Conservation (phyloP, 805 yeast genomes). For the Jamesozyma spencerorum region DNA sequence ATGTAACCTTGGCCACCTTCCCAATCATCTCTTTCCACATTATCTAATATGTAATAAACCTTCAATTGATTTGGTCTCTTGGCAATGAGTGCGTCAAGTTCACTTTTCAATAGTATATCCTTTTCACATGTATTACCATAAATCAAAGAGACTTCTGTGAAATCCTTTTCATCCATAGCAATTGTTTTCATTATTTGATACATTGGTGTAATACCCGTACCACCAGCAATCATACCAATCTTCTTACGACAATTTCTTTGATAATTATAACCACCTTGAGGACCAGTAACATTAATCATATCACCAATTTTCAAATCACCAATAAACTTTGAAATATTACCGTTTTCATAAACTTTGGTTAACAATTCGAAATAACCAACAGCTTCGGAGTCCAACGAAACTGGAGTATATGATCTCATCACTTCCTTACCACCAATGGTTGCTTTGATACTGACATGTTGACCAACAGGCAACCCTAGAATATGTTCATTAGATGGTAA, state of each 20-base stretch:
- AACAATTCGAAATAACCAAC: slow-evolving; percentile 77
- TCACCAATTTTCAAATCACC: slow-evolving; percentile 73
- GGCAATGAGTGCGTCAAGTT: slow-evolving; percentile 57
- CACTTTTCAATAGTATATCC: slow-evolving; percentile 73
- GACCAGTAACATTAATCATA: slow-evolving; percentile 70
- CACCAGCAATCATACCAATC: slow-evolving; percentile 91
- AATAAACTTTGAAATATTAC: slow-evolving; percentile 71
- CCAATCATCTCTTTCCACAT: slow-evolving; percentile 44
- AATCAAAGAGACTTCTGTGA: slow-evolving; percentile 61
- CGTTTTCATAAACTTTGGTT: slow-evolving; percentile 77
- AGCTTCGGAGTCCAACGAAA: slow-evolving; percentile 62
- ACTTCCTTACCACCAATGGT: slow-evolving; percentile 69
- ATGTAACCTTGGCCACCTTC: slow-evolving; percentile 70
- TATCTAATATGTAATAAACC: slow-evolving; percentile 48
- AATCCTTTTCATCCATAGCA: slow-evolving; percentile 65
- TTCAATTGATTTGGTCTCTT: slow-evolving; percentile 51
- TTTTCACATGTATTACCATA: slow-evolving; percentile 75
- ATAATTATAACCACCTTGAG: slow-evolving; percentile 82
- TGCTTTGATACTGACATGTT: slow-evolving; percentile 78
- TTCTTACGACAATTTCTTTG: slow-evolving; percentile 64
- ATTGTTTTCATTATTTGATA: slow-evolving; percentile 82
- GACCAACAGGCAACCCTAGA: slow-evolving; percentile 89
- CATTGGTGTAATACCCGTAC: slow-evolving; percentile 96
- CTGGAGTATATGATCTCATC: slow-evolving; percentile 84
- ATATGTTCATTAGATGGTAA: slow-evolving; percentile 66